phyloP scores from a whole-genome alignment of 108 stramenopile genomes.

The Parietichytrium sp. region DNA sequence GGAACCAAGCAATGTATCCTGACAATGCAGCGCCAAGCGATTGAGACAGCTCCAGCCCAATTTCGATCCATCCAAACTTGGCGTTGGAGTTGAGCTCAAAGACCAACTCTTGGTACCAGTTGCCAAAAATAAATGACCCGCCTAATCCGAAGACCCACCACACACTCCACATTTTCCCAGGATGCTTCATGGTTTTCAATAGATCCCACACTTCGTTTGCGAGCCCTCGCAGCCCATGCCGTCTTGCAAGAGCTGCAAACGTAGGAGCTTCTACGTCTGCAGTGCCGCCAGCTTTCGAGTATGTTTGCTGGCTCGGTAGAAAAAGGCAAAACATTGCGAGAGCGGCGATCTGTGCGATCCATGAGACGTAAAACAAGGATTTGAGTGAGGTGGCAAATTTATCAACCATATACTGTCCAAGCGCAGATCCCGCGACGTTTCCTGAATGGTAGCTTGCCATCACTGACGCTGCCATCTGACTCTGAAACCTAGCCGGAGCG shows the following conservation, averaged over 20 bases:
- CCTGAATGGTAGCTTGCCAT: slow-evolving; percentile 11
- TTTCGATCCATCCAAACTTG: slow-evolving; percentile 16
- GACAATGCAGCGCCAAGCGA: too few relatives aligned
- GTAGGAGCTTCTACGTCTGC: not conserved
- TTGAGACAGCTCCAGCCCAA: slow-evolving; percentile 27
- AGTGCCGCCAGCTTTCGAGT: not conserved
- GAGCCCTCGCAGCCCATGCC: not conserved
- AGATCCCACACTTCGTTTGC: not conserved
- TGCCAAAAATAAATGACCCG: slow-evolving; percentile 17
- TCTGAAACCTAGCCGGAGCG: not conserved
- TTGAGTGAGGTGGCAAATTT: not conserved
- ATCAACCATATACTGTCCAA: not conserved
- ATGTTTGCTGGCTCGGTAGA: too few relatives aligned
- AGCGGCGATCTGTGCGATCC: not conserved
- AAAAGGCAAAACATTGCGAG: not conserved
- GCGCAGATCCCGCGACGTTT: not conserved
- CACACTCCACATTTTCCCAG: slow-evolving; percentile 2
- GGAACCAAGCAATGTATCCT: too few relatives aligned
- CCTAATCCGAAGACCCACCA: not conserved
- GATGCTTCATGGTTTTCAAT: not conserved
- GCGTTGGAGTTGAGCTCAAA: not conserved
- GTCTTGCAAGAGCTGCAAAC: not conserved
- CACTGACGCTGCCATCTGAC: not conserved
- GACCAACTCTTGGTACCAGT: slow-evolving; percentile 11
- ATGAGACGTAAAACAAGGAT: not conserved